A percentile compares a stretch with the other conserved stretches of the same genome.
Conservation (phyloP, 2,329 filamentous ascomycete species). For the Fusarium proliferatum region DNA sequence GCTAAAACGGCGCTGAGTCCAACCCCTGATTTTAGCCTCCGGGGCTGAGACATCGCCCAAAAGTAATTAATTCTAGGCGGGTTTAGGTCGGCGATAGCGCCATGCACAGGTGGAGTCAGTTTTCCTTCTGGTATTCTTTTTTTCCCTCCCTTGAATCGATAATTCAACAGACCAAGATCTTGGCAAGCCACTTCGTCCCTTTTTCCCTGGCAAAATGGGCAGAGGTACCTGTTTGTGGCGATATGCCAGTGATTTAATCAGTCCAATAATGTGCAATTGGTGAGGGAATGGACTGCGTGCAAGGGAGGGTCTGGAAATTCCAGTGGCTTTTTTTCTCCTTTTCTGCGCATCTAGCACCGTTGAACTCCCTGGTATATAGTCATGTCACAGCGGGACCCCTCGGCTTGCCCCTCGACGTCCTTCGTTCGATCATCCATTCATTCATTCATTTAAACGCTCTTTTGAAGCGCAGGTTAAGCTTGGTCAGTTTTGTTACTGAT, state of each 20-base stretch:
- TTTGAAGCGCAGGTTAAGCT: background rate
- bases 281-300: background rate
- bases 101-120: background rate
- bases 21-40: background rate
- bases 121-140: constrained; percentile 8
- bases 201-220: background rate
- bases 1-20: background rate
- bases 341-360: background rate
- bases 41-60: background rate
- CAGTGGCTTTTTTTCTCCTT: constrained; percentile 17
- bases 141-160: background rate
- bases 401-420: background rate
- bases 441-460: constrained; percentile 6
- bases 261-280: background rate
- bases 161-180: background rate
- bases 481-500: constrained; percentile 5
- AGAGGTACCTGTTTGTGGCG: background rate
- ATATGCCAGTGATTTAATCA: background rate
- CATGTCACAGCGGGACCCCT: background rate
- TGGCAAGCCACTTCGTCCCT: background rate
- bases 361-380: constrained; percentile 11
- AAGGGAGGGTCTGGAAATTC: constrained; percentile 21
- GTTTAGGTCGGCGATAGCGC: background rate
- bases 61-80: background rate
- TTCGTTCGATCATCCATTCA: constrained; percentile 5